Evolutionary conservation across 371 early-diverging fungal genomes (phyloP), one percentile per base, ranked within the genome.

Genomic region (Rozella allomycis): DNA sequence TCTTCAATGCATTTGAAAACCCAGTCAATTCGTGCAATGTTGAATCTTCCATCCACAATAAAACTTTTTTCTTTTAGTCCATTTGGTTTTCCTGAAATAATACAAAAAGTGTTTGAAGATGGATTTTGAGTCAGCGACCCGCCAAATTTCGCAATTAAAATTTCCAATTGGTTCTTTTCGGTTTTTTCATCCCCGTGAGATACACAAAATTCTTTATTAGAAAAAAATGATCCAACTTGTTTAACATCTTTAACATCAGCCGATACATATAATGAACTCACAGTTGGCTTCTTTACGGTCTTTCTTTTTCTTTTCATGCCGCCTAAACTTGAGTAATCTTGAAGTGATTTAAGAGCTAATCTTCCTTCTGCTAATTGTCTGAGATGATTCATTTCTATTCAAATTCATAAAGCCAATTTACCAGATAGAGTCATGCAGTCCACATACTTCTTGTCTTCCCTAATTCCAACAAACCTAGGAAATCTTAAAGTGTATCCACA

Each of bases 401-500:
- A n/a, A n/a, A n/a, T n/a, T n/a, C n/a, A n/a, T n/a, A n/a, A n/a
- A n/a, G n/a, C n/a, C n/a, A n/a, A n/a, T n/a, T n/a, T n/a, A n/a
- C n/a, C n/a, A n/a, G n/a, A n/a, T n/a, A 46, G 28, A 3, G 60
- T 62, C 67, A 69, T 59, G 8, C 60, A 52, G 20, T 64, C 65
- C 7, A 54, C 45, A 47, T 56, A 57, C 9, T 45, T 48, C 43
- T 79, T 77, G 43, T 80, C 76, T 6, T 55, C 40, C 20, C 81
- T 57, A 12, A 75, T 38, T 25, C 42, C 49, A 5, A 66, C 48
- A 42, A 70, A 72, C 3, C 74, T 54, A 3, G 81, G 81, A 37
- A 80, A 80, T 14, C 81, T 64, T 12, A 80, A 41, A 3, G 81
- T 75, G 26, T 47, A 65, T 17, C 63, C 55, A 10, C 62, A 34